Conservation (phyloP, 495 filamentous ascomycete species). For the Aspergillus ellipticus region DNA sequence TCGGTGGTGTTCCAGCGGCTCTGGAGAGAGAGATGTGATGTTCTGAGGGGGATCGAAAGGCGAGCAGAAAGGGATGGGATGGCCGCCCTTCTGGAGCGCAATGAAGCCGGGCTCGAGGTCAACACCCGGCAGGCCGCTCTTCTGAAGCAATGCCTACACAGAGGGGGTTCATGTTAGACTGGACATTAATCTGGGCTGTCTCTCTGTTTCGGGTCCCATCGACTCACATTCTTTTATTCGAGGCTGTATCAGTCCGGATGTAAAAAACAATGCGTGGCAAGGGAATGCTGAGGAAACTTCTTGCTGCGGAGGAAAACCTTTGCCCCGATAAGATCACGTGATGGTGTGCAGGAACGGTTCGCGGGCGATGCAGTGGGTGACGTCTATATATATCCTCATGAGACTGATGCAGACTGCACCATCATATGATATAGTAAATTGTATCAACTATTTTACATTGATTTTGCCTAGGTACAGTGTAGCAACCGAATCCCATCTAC, state of each 20-base stretch:
- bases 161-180: slow-evolving; percentile 2
- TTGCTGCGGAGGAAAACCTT: too few species aligned
- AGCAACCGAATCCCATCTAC: neutral
- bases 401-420: too few species aligned
- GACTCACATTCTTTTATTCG: neutral
- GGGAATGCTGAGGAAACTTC: too few species aligned
- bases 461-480: neutral
- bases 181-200: neutral
- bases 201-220: neutral
- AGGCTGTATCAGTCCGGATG: neutral
- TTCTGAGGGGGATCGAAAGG: slow-evolving; percentile 20
- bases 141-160: slow-evolving; percentile 43
- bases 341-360: too few species aligned
- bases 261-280: neutral
- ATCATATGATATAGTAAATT: too few species aligned
- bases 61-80: slow-evolving; percentile 25
- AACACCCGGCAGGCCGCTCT: slow-evolving; percentile 56
- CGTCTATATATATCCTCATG: too few species aligned
- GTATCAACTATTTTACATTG: neutral
- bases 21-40: slow-evolving; percentile 27
- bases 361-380: too few species aligned
- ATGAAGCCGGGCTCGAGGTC: slow-evolving; percentile 41
- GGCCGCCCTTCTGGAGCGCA: slow-evolving; percentile 41
- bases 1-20: slow-evolving; percentile 43
- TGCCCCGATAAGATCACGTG: too few species aligned